Evolutionary conservation across 257 asterid species (phyloP), one percentile per base, ranked within the genome.

Genomic region (Solanum clarkiae): DNA sequence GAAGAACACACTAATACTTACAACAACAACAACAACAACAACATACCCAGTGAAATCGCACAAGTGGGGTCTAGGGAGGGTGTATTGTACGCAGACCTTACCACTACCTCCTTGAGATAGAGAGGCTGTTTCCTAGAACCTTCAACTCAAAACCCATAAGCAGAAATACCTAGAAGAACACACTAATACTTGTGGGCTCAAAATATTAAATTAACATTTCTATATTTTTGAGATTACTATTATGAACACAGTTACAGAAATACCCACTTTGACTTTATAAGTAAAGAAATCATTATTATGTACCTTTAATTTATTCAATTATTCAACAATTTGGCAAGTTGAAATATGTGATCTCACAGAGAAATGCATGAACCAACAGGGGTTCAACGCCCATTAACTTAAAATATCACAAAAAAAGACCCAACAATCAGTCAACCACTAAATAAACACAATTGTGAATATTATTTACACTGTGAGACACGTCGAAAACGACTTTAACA

Each of bases 1-100:
- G 0, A n/a, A n/a, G 14, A 5, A 0, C 8, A n/a, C 65, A 9
- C 1, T 59, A 1, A 59, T 59, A 59, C n/a, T 20, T 20, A n/a
- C n/a, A n/a, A n/a, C n/a, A n/a, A n/a, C n/a, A n/a, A n/a, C n/a
- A n/a, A n/a, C n/a, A n/a, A n/a, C n/a, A n/a, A n/a, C n/a, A n/a
- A n/a, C n/a, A n/a, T n/a, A n/a, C n/a, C n/a, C n/a, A n/a, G n/a
- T n/a, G n/a, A n/a, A n/a, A n/a, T n/a, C n/a, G n/a, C n/a, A n/a
- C n/a, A n/a, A n/a, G n/a, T n/a, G n/a, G n/a, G n/a, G n/a, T n/a
- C n/a, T n/a, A n/a, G n/a, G n/a, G n/a, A n/a, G n/a, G n/a, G n/a
- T n/a, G n/a, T n/a, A n/a, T n/a, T n/a, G n/a, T n/a, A n/a, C n/a
- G n/a, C n/a, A n/a, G n/a, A n/a, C n/a, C n/a, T n/a, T n/a, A n/a